Evolutionary conservation across 345 rosid species (phyloP).

Genomic region (Gossypioides kirkii): DNA sequence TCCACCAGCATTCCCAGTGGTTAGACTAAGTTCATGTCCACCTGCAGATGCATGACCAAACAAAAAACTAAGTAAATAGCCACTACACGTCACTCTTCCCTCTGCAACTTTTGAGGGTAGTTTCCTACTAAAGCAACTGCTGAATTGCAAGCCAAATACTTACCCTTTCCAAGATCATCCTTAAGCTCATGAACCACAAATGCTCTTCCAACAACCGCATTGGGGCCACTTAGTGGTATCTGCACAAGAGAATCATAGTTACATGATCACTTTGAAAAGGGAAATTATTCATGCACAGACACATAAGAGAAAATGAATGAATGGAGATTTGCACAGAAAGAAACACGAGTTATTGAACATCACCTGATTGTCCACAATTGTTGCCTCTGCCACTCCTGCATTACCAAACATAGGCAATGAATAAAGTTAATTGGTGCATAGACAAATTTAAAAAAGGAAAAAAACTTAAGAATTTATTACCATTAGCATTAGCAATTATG

Average conservation of each 20-base stretch:
- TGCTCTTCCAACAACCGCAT: slow-evolving; percentile 85
- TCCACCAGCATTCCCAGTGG: slow-evolving; percentile 98
- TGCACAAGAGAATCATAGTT: slow-evolving; percentile 26
- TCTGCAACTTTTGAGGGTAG: background rate
- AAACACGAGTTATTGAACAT: slow-evolving; percentile 1
- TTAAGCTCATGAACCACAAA: slow-evolving; percentile 92
- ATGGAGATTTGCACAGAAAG: background rate
- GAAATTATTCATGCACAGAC: background rate
- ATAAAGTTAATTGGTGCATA: background rate
- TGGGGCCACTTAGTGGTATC: slow-evolving; percentile 80
- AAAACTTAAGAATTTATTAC: slow-evolving; percentile 30
- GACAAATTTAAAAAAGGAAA: slow-evolving; percentile 7
- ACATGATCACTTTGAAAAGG: background rate
- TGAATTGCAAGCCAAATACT: slow-evolving; percentile 4
- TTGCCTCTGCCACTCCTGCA: slow-evolving; percentile 90
- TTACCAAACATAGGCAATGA: slow-evolving; percentile 14
- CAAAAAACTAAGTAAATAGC: background rate
- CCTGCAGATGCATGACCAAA: slow-evolving; percentile 44
- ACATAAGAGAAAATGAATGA: background rate
- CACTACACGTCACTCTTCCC: background rate
- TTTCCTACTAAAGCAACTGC: background rate
- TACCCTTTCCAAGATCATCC: slow-evolving; percentile 98
- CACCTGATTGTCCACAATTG: slow-evolving; percentile 78
- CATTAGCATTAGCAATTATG: slow-evolving; percentile 86
- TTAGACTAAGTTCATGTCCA: slow-evolving; percentile 92